phyloP scores from a whole-genome alignment of 2,329 filamentous ascomycete species.

The Nothomitra cinnamomea region DNA sequence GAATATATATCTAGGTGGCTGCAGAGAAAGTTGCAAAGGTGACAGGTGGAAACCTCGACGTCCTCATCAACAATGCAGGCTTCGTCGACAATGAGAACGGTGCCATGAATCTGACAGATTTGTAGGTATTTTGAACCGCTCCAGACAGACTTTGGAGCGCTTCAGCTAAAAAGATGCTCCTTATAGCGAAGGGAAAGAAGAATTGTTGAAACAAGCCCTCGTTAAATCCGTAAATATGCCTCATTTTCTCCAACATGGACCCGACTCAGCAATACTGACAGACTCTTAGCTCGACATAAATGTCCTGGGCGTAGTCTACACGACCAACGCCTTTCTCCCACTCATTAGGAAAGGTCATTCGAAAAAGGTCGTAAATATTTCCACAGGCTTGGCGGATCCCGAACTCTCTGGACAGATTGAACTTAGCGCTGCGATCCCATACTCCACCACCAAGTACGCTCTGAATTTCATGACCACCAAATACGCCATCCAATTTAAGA shows the following conservation, averaged over 20 bases:
- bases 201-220: conserved; percentile 12
- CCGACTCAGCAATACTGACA: too few species aligned
- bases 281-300: conserved; percentile 12
- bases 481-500: conserved; percentile 10
- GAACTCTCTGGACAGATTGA: conserved; percentile 12
- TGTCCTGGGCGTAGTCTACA: conserved; percentile 15
- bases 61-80: conserved; percentile 19
- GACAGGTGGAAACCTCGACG: conserved; percentile 16
- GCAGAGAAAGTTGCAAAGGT: conserved; percentile 11
- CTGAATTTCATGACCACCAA: conserved; percentile 15
- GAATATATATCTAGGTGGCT: not conserved
- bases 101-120: conserved; percentile 12
- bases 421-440: conserved; percentile 11
- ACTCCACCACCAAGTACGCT: conserved; percentile 16
- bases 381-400: conserved; percentile 15
- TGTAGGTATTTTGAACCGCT: not conserved
- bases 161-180: not conserved
- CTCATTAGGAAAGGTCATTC: conserved; percentile 12
- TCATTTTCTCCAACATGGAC: too few species aligned
- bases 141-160: conserved; percentile 3
- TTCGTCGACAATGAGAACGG: conserved; percentile 8
- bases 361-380: conserved; percentile 17
- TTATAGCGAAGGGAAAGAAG: conserved; percentile 8
- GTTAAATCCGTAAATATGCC: not conserved
- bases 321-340: conserved; percentile 16